phyloP scores from a whole-genome alignment of 73 alveolate genomes.

The Paramecium sexaurelia region DNA sequence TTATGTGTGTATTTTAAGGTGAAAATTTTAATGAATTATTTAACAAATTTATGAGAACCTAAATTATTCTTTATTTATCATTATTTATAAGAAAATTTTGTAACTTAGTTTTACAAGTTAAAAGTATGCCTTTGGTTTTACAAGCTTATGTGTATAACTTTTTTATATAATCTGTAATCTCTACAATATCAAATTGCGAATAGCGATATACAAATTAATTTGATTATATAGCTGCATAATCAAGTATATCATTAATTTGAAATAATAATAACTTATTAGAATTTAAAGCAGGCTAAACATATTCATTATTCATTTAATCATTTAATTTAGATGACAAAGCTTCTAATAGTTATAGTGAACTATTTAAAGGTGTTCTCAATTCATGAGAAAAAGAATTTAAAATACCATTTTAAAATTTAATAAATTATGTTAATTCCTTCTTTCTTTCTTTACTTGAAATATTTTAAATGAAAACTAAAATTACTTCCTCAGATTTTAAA shows the following conservation, averaged over 20 bases:
- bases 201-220: background rate
- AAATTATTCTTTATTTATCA: slow-evolving; percentile 13
- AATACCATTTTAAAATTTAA: background rate
- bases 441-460: background rate
- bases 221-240: slow-evolving; percentile 39
- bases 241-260: slow-evolving; percentile 58
- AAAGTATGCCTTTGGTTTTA: background rate
- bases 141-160: background rate
- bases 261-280: slow-evolving; percentile 7
- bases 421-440: background rate
- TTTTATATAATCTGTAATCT: background rate
- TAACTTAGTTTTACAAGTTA: background rate
- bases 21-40: slow-evolving; percentile 40
- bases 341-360: slow-evolving; percentile 43
- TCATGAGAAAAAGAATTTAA: slow-evolving; percentile 61
- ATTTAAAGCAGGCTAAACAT: slow-evolving; percentile 51
- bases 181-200: background rate
- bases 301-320: background rate
- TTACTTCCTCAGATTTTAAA: background rate
- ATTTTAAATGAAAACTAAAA: background rate
- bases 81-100: background rate
- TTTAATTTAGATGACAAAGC: background rate
- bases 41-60: background rate
- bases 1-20: background rate
- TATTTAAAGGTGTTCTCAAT: slow-evolving; percentile 62